phyloP scores from a whole-genome alignment of 2,329 filamentous ascomycete genomes.

The Fusarium sp. region DNA sequence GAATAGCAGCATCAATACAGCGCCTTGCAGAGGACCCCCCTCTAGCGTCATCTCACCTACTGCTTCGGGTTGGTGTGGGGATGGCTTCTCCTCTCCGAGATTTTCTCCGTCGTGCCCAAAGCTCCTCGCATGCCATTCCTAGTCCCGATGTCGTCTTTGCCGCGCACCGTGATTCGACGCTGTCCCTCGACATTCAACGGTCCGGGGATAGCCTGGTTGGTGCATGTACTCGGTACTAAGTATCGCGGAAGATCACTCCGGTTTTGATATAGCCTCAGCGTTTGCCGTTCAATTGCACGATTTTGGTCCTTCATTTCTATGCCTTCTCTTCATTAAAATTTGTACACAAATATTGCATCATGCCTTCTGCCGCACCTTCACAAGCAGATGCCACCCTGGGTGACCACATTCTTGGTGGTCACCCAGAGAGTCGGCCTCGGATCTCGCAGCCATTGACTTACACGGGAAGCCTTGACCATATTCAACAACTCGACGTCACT shows the following conservation, averaged over 20 bases:
- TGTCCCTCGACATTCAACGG: conserved; percentile 29
- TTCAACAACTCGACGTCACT: conserved; percentile 55
- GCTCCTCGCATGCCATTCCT: conserved; percentile 37
- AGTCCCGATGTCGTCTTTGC: conserved; percentile 47
- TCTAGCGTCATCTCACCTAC: conserved; percentile 13
- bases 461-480: conserved; percentile 55
- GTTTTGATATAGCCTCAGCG: conserved; percentile 27
- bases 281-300: conserved; percentile 1
- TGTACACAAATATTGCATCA: conserved; percentile 35
- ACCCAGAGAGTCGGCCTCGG: conserved; percentile 45
- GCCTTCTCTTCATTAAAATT: conserved; percentile 1
- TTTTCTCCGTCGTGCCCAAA: conserved; percentile 43
- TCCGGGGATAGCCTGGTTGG: conserved; percentile 25
- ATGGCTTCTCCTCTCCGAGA: conserved; percentile 43
- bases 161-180: conserved; percentile 39
- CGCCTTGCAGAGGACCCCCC: background rate
- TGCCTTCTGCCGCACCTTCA: conserved; percentile 49
- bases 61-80: conserved; percentile 20
- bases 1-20: background rate
- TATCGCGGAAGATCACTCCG: conserved; percentile 30
- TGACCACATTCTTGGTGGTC: conserved; percentile 46
- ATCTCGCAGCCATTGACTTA: conserved; percentile 52
- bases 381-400: conserved; percentile 40
- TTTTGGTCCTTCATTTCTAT: background rate
- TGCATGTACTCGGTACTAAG: conserved; percentile 20